Percentiles rank a stretch among this genome's conserved stretches.
These are phyloP conservation scores for Microcyclospora tardicrescens DNA, from an alignment of 2,329 filamentous ascomycete genomes.

Conservation along the genomic window DNA sequence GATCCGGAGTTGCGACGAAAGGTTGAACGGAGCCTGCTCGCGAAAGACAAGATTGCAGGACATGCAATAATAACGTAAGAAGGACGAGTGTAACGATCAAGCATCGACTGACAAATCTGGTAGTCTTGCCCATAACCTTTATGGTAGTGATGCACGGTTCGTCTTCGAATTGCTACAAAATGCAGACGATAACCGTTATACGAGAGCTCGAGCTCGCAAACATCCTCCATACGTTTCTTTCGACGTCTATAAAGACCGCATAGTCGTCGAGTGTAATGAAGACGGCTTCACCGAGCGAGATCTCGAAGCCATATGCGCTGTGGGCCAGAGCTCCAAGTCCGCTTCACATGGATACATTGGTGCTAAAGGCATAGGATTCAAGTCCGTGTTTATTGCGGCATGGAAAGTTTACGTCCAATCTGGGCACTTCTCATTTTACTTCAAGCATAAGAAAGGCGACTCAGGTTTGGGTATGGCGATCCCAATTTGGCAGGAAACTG, in stretches of 20 bases:
- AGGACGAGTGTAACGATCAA: too few species aligned
- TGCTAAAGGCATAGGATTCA: constrained; percentile 41
- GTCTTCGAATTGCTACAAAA: constrained; percentile 44
- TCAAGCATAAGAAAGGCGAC: constrained; percentile 15
- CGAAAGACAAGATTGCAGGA: too few species aligned
- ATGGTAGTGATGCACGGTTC: constrained; percentile 19
- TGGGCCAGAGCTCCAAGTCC: constrained; percentile 35
- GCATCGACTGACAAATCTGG: too few species aligned
- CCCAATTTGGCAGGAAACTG: too few species aligned
- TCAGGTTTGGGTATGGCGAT: too few species aligned
- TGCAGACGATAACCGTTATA: constrained; percentile 39
- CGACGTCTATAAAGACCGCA: too few species aligned
- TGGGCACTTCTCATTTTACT: constrained; percentile 33
- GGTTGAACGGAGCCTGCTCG: too few species aligned
- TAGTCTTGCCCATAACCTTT: too few species aligned
- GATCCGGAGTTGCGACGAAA: too few species aligned
- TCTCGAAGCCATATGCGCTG: constrained; percentile 34
- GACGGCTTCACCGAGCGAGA: constrained; percentile 33
- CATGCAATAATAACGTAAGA: too few species aligned
- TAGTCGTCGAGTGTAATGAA: constrained; percentile 33
- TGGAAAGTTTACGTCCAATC: constrained; percentile 35
- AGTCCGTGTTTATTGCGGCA: constrained; percentile 38
- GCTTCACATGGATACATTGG: constrained; percentile 30
- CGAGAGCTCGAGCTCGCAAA: too few species aligned
- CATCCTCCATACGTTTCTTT: too few species aligned